Evolutionary conservation across 148 eudicot genomes (phyloP).

Genomic region (Heliosperma pusillum): DNA sequence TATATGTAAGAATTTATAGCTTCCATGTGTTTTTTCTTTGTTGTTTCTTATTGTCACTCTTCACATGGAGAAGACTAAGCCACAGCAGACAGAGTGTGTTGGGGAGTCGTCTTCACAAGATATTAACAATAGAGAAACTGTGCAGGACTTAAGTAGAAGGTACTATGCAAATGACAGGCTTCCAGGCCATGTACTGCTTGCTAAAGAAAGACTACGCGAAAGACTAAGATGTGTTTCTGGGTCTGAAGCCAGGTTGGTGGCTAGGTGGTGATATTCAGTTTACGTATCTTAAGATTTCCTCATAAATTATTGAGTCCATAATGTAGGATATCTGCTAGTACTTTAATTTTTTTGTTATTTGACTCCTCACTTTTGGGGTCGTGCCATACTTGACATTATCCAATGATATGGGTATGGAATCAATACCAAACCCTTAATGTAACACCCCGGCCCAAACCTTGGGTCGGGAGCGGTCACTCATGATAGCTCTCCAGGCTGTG

Average conservation of each 20-base stretch:
- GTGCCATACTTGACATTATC: too few relatives aligned
- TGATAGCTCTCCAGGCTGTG: too few relatives aligned
- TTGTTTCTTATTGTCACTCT: not conserved
- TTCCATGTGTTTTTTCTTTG: too few relatives aligned
- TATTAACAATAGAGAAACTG: constrained; percentile 26
- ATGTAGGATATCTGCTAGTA: too few relatives aligned
- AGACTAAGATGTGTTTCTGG: constrained; percentile 69
- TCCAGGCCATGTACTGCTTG: constrained; percentile 83
- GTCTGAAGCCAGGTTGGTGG: constrained; percentile 56
- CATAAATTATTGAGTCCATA: too few relatives aligned
- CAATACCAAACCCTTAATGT: too few relatives aligned
- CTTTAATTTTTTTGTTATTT: not conserved
- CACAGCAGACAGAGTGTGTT: constrained; percentile 32
- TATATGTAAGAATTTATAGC: too few relatives aligned
- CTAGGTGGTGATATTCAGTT: not conserved
- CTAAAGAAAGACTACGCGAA: constrained; percentile 86
- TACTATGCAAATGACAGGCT: constrained; percentile 47
- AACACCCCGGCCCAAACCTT: too few relatives aligned
- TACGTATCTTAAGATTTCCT: too few relatives aligned
- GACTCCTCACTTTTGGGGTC: too few relatives aligned
- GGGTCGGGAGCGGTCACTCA: too few relatives aligned
- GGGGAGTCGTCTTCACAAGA: constrained; percentile 29
- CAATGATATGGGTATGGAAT: too few relatives aligned
- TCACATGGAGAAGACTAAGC: constrained; percentile 43
- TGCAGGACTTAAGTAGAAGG: constrained; percentile 28